Conservation (phyloP, 1,284 basidiomycete genomes). For the Butyriboletus appendiculatus region DNA sequence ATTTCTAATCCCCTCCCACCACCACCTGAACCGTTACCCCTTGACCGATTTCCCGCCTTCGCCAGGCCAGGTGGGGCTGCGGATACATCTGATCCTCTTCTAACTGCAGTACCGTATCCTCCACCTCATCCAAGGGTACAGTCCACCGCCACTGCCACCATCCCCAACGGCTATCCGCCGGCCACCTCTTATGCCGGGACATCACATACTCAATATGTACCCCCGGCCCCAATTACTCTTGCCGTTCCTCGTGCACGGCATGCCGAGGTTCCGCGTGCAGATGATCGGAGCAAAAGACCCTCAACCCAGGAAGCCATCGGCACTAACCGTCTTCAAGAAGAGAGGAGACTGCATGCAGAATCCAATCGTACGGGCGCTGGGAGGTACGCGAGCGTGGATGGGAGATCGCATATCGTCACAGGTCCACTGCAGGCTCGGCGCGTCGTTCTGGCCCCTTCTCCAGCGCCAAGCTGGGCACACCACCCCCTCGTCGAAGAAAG, state of each 20-base stretch:
- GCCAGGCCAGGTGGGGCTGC: constrained; percentile 31
- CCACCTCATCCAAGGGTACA: constrained; percentile 26
- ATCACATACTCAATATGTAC: constrained; percentile 15
- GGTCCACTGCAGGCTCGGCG: constrained; percentile 7
- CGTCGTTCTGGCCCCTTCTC: constrained; percentile 16
- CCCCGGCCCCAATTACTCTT: constrained; percentile 7
- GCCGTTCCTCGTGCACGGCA: constrained; percentile 24
- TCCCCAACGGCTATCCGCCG: constrained; percentile 14
- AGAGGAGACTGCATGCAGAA: constrained; percentile 12
- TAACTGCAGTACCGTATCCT: constrained; percentile 30
- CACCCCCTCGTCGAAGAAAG: constrained; percentile 32
- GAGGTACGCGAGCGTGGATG: constrained; percentile 10
- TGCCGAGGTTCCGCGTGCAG: constrained; percentile 22
- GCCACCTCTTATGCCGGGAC: constrained; percentile 8
- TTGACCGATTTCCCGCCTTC: constrained; percentile 42
- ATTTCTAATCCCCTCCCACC: constrained; percentile 46
- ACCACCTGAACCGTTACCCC: constrained; percentile 48
- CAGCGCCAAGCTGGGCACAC: constrained; percentile 34
- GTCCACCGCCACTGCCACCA: neutral
- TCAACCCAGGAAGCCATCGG: constrained; percentile 14
- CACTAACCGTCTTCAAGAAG: constrained; percentile 12
- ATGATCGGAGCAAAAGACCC: constrained; percentile 20
- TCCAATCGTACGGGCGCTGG: constrained; percentile 11
- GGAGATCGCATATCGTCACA: constrained; percentile 10
- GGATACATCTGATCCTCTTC: constrained; percentile 18